Conservation (phyloP, 768 basidiomycete species). For the Pluteus cervinus region DNA sequence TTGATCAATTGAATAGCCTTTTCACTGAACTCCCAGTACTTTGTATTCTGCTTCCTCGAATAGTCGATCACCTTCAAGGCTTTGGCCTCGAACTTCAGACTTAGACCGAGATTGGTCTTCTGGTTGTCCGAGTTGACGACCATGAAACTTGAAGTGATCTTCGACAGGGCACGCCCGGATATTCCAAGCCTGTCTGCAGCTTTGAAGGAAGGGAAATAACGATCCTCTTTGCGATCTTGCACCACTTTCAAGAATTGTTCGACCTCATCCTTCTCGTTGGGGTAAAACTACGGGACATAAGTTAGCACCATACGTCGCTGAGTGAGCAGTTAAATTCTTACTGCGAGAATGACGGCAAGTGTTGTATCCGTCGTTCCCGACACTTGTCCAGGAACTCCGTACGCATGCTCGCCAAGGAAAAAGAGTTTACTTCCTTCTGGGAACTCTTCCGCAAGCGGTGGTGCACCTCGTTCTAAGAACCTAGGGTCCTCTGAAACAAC, state of each 20-base stretch:
- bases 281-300: conserved; percentile 63
- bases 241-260: conserved; percentile 73
- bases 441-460: conserved; percentile 83
- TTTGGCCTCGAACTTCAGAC: conserved; percentile 95
- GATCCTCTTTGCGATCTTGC: conserved; percentile 37
- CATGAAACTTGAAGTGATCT: conserved; percentile 92
- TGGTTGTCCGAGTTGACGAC: conserved; percentile 68
- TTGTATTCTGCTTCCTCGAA: conserved; percentile 75
- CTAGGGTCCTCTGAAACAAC: conserved; percentile 88
- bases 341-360: conserved; percentile 84
- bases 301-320: conserved; percentile 1
- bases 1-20: conserved; percentile 74
- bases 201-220: conserved; percentile 76
- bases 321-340: conserved; percentile 25
- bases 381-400: conserved; percentile 94
- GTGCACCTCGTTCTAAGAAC: conserved; percentile 74
- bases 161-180: conserved; percentile 75
- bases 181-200: conserved; percentile 71
- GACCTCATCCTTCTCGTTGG: conserved; percentile 75
- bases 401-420: conserved; percentile 92
- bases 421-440: conserved; percentile 89
- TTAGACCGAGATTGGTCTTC: conserved; percentile 88
- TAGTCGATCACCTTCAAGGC: conserved; percentile 91
- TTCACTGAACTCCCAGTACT: conserved; percentile 91
- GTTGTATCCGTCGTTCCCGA: conserved; percentile 60